Evolutionary conservation across 495 filamentous ascomycete species (phyloP), one percentile per base, ranked within the genome.

Genomic region (Penicillium diatomitis): DNA sequence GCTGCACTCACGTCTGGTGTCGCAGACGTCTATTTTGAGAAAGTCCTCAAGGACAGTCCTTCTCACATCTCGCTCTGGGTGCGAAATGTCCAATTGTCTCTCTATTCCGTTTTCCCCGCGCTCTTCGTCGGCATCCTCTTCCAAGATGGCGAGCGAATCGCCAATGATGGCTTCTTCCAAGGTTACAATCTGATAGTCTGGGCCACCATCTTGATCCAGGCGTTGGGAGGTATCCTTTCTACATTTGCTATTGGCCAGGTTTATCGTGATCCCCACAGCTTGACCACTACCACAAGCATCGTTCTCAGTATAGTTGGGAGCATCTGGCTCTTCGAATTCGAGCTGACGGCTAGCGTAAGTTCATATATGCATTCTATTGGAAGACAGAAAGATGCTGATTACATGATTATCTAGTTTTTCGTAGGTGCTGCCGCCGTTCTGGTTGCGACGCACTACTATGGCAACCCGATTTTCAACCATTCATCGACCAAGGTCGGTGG

Each of bases 131-230:
- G 90, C 0, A 85, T 98, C 4, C 67, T 95, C 3, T 83, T 86
- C 59, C 85, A 86, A 46, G 92, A 98, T 57, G 92, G 92, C 8
- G 79, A 81, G 47, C 80, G 85, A 46, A 90, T 98, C 48, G 77
- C 84, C 20, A 79, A 81, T 61, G 78, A 86, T 56, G 90, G 92
- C 4, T 88, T 97, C 64, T 96, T 97, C 58, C 84, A 84, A 12
- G 92, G 92, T 6, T 98, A 97, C 69, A 96, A 91, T 65, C 79
- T 76, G 70, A 75, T 90, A 30, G 92, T 97, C 4, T 96, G 90
- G 91, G 77, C 82, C 2, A 83, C 88, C 9, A 85, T 98, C 48
- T 51, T 78, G 3, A 75, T 90, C 42, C 92, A 98, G 61, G 87
- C 91, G 0, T 58, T 84, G 8, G 90, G 90, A 37, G 92, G 92